A percentile compares a stretch with the other conserved stretches of the same genome.
These are phyloP conservation scores for Plantago rigida DNA, from an alignment of 305 asterid species.

Conservation along the genomic window DNA sequence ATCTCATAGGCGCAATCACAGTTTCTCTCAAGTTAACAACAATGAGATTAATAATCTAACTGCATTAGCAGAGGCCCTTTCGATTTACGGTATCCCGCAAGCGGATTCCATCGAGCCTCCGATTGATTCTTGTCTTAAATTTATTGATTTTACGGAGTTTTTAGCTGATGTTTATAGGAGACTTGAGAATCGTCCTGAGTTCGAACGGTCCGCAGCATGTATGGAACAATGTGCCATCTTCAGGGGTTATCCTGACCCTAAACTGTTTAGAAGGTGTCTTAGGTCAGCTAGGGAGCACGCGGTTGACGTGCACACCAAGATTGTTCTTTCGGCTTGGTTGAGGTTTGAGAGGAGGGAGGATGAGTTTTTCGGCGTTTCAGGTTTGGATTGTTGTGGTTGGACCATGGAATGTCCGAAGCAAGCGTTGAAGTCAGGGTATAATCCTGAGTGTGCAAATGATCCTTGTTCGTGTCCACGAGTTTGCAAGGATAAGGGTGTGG, in stretches of 20 bases:
- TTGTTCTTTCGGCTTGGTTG: conserved; percentile 83
- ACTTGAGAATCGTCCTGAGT: conserved; percentile 44
- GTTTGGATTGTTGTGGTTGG: conserved; percentile 77
- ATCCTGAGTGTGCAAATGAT: conserved; percentile 65
- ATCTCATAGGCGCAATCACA: conserved; percentile 43
- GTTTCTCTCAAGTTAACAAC: conserved; percentile 30
- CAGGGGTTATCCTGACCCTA: conserved; percentile 67
- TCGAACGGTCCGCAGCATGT: conserved; percentile 45
- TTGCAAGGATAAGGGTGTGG: conserved; percentile 23
- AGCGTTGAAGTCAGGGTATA: conserved; percentile 58
- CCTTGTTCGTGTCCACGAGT: conserved; percentile 43
- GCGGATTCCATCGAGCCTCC: conserved; percentile 72
- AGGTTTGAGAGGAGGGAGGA: conserved; percentile 85
- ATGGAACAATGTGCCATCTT: conserved; percentile 74
- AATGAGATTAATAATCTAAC: conserved; percentile 19
- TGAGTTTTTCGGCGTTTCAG: conserved; percentile 69
- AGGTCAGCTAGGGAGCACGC: conserved; percentile 72
- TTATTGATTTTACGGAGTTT: conserved; percentile 49
- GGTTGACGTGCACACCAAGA: conserved; percentile 77
- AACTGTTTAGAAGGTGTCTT: conserved; percentile 69
- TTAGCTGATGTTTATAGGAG: conserved; percentile 55
- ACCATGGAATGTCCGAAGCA: conserved; percentile 66
- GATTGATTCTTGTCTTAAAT: conserved; percentile 61
- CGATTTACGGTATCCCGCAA: conserved; percentile 66
- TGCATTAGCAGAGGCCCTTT: conserved; percentile 45